Conservation (phyloP, 2,329 filamentous ascomycete genomes). For the Neofusicoccum kwambonambiense region DNA sequence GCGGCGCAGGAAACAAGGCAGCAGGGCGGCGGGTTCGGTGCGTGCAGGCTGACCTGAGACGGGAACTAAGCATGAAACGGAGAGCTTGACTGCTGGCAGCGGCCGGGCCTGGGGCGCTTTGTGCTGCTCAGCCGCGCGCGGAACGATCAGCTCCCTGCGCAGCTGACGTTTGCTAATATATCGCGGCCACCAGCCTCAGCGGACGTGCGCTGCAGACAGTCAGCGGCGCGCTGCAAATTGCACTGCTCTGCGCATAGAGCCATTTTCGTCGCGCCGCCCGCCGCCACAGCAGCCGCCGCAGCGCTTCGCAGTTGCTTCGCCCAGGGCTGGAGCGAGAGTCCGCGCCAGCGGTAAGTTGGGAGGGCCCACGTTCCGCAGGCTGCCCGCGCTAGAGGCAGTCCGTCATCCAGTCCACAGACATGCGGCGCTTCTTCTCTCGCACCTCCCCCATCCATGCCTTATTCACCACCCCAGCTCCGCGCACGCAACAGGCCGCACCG, state of each 20-base stretch:
- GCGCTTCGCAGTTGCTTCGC: no score
- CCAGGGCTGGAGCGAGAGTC: not conserved
- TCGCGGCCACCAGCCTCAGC: slow-evolving; percentile 1
- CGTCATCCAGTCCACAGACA: not conserved
- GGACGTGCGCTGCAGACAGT: slow-evolving; percentile 3
- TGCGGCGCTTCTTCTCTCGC: slow-evolving; percentile 2
- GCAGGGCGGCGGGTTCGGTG: not conserved
- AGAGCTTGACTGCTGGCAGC: slow-evolving; percentile 10
- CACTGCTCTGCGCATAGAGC: not conserved
- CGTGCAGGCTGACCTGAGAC: not conserved
- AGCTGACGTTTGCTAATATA: slow-evolving; percentile 15
- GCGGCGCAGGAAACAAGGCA: not conserved
- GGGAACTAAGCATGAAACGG: slow-evolving; percentile 5
- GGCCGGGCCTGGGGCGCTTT: not conserved
- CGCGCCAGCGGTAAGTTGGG: not conserved
- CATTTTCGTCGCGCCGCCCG: slow-evolving; percentile 7
- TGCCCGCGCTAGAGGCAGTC: not conserved
- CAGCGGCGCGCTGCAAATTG: not conserved
- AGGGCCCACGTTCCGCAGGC: not conserved
- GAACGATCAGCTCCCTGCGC: slow-evolving; percentile 8
- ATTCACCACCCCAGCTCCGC: not conserved
- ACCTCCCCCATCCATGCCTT: slow-evolving; percentile 8
- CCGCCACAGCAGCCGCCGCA: not conserved
- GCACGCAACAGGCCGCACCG: slow-evolving; percentile 6
- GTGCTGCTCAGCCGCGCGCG: slow-evolving; percentile 16